These are phyloP conservation scores for Alternaria dauci DNA, from an alignment of 2,329 filamentous ascomycete genomes.

Conservation along the genomic window DNA sequence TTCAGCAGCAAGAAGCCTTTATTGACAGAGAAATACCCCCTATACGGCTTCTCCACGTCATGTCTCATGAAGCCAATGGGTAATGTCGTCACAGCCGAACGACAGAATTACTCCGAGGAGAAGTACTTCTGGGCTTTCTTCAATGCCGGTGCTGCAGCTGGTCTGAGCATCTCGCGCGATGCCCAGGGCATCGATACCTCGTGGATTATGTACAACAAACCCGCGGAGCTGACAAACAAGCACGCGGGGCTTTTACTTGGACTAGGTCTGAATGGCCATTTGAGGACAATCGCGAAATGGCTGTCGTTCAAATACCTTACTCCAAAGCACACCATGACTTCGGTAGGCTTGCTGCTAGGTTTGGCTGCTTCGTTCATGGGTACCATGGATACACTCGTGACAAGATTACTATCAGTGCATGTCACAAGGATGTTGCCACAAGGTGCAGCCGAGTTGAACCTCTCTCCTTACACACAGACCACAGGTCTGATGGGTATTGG, in stretches of 20 bases:
- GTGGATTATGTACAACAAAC: conserved; percentile 99
- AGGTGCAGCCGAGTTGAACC: conserved; percentile 90
- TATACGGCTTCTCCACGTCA: conserved; percentile 89
- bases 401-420: conserved; percentile 90
- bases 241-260: conserved; percentile 94
- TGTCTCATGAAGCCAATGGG: conserved; percentile 92
- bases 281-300: conserved; percentile 96
- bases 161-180: conserved; percentile 85
- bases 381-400: conserved; percentile 96
- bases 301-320: conserved; percentile 99
- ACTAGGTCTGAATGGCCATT: conserved; percentile 89
- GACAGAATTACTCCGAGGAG: conserved; percentile 86
- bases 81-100: conserved; percentile 92
- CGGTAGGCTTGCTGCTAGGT: conserved; percentile 90
- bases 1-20: conserved; percentile 88
- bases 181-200: conserved; percentile 96
- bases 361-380: conserved; percentile 93
- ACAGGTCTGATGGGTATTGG: conserved; percentile 98
- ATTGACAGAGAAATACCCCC: conserved; percentile 88
- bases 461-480: conserved; percentile 92
- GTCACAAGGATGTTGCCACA: conserved; percentile 92
- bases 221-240: conserved; percentile 89
- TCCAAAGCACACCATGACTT: conserved; percentile 99
- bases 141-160: conserved; percentile 93
- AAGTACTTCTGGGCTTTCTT: conserved; percentile 99